Percentiles rank a stretch among this genome's conserved stretches.
Evolutionary conservation across 768 basidiomycete genomes (phyloP).

Genomic region (Ramaria rubella): DNA sequence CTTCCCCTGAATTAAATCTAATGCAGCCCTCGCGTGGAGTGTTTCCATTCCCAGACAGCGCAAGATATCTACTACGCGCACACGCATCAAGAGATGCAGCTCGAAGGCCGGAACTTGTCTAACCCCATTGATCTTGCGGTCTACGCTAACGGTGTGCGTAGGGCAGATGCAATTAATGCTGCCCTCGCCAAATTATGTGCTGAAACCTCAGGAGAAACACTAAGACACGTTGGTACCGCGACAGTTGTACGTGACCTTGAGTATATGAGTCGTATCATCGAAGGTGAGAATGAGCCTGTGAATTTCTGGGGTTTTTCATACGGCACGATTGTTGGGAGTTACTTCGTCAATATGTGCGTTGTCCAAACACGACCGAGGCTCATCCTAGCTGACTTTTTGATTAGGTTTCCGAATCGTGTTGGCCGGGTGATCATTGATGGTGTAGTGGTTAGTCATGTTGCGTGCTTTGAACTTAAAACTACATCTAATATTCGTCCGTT

Average conservation of each 20-base stretch:
- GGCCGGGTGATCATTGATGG: conserved; percentile 27
- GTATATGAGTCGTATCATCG: conserved; percentile 21
- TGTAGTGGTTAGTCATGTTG: conserved; percentile 16
- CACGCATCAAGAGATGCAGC: conserved; percentile 22
- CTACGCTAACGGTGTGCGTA: conserved; percentile 18
- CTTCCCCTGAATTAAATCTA: not conserved
- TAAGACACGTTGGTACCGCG: conserved; percentile 27
- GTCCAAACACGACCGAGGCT: not conserved
- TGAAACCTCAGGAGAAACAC: conserved; percentile 22
- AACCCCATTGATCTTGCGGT: conserved; percentile 15
- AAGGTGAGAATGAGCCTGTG: conserved; percentile 23
- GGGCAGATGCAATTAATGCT: conserved; percentile 18
- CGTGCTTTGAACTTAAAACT: not conserved
- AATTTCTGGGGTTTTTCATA: conserved; percentile 29
- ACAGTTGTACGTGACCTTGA: conserved; percentile 29
- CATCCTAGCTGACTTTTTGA: not conserved
- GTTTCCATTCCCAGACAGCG: conserved; percentile 19
- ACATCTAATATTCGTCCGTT: not conserved
- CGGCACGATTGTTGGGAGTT: conserved; percentile 26
- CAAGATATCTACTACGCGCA: conserved; percentile 22
- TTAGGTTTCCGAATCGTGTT: conserved; percentile 26
- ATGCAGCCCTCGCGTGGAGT: conserved; percentile 21
- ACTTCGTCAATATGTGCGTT: conserved; percentile 28
- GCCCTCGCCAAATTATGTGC: conserved; percentile 23
- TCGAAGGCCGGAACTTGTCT: conserved; percentile 20